Percentiles rank a stretch among this genome's conserved stretches.
These are phyloP conservation scores for Eucalyptus camaldulensis DNA, from an alignment of 345 rosid species.

Conservation along the genomic window DNA sequence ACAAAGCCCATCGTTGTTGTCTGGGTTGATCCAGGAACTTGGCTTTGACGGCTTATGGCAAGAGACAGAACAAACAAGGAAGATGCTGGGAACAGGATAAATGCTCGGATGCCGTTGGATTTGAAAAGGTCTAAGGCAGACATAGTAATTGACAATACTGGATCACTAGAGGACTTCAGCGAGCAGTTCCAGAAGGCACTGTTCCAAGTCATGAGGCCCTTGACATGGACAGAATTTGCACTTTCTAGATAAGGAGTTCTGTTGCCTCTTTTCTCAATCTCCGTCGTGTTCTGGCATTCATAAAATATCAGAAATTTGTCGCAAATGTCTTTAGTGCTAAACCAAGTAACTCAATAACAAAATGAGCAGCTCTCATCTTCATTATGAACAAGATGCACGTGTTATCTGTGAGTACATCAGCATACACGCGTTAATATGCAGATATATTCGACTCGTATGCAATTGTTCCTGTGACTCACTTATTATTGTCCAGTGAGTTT, in stretches of 20 bases:
- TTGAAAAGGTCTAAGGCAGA: conserved; percentile 54
- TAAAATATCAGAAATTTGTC: background rate
- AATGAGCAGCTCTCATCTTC: background rate
- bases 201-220: conserved; percentile 38
- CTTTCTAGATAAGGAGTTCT: conserved; percentile 70
- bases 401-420: background rate
- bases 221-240: conserved; percentile 76
- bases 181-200: conserved; percentile 43
- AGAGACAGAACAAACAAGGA: conserved; percentile 46
- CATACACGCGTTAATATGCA: background rate
- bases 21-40: conserved; percentile 72
- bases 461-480: background rate
- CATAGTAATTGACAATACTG: conserved; percentile 68
- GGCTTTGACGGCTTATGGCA: conserved; percentile 53
- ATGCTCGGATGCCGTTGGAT: conserved; percentile 76
- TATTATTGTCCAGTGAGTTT: background rate
- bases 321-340: too few species aligned
- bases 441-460: background rate
- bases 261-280: conserved; percentile 25
- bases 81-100: conserved; percentile 63
- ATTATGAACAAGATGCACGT: background rate
- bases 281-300: conserved; percentile 20
- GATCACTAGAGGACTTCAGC: conserved; percentile 51
- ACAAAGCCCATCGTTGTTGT: conserved; percentile 69
- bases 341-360: background rate